Conservation (phyloP, 768 basidiomycete species). For the Gymnopilus dilepis region DNA sequence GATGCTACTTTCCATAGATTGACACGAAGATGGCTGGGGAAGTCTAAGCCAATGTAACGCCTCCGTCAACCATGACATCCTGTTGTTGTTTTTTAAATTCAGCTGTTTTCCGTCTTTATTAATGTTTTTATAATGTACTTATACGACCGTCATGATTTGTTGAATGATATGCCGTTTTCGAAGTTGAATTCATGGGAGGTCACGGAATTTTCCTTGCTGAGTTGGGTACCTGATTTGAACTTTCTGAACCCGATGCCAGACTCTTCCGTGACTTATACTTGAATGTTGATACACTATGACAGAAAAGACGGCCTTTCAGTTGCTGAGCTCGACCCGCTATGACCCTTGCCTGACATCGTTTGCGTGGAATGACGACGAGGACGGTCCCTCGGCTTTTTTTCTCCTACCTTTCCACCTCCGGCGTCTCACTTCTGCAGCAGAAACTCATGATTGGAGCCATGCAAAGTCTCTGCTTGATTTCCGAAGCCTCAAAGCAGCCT, state of each 20-base stretch:
- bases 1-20: constrained; percentile 12
- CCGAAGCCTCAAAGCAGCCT: constrained; percentile 44
- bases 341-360: constrained; percentile 53
- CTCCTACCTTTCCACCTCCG: constrained; percentile 65
- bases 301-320: constrained; percentile 28
- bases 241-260: too few species aligned
- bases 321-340: constrained; percentile 64
- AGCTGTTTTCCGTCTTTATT: neutral
- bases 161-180: too few species aligned
- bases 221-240: too few species aligned
- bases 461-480: constrained; percentile 43
- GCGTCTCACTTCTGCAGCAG: constrained; percentile 58
- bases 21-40: constrained; percentile 18
- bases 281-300: too few species aligned
- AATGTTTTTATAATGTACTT: constrained; percentile 2
- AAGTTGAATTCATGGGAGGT: too few species aligned
- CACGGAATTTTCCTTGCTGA: too few species aligned
- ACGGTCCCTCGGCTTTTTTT: constrained; percentile 63
- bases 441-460: constrained; percentile 55
- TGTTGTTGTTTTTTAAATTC: neutral
- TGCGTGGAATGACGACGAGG: constrained; percentile 63
- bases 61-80: too few species aligned
- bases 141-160: constrained; percentile 2
- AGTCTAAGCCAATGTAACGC: neutral
- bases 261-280: too few species aligned